Conservation (phyloP, 1,284 basidiomycete species). For the Lentinula novae-zelandiae region DNA sequence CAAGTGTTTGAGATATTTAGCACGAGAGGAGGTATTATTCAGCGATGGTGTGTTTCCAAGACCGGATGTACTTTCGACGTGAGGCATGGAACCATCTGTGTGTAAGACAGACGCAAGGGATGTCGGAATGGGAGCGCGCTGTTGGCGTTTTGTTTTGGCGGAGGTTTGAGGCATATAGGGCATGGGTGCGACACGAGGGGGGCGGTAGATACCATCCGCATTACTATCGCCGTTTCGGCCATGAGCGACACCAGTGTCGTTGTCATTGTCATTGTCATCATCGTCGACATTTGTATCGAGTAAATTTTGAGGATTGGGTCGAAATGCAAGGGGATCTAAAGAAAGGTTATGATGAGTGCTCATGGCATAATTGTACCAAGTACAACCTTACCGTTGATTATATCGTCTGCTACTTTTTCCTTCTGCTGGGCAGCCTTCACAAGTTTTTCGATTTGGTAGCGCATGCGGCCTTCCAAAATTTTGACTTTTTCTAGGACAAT, state of each 20-base stretch:
- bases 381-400: conserved; percentile 56
- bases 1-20: conserved; percentile 77
- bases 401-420: conserved; percentile 39
- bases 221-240: conserved; percentile 25
- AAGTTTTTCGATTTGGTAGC: conserved; percentile 95
- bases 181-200: conserved; percentile 89
- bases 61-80: conserved; percentile 76
- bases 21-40: conserved; percentile 53
- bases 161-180: conserved; percentile 74
- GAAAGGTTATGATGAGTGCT: background rate
- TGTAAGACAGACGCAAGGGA: conserved; percentile 71
- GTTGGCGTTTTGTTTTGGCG: conserved; percentile 40
- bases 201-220: conserved; percentile 74
- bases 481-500: conserved; percentile 79
- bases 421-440: conserved; percentile 68
- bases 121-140: conserved; percentile 56
- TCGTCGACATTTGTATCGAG: conserved; percentile 35
- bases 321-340: conserved; percentile 85
- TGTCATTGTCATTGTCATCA: conserved; percentile 17
- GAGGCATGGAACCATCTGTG: conserved; percentile 59
- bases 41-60: conserved; percentile 62
- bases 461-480: conserved; percentile 81
- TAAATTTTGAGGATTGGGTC: conserved; percentile 79
- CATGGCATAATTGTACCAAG: conserved; percentile 1
- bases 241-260: conserved; percentile 24